Evolutionary conservation across 2,329 filamentous ascomycete genomes (phyloP).

Genomic region (Hymenotorrendiella dingleyae): DNA sequence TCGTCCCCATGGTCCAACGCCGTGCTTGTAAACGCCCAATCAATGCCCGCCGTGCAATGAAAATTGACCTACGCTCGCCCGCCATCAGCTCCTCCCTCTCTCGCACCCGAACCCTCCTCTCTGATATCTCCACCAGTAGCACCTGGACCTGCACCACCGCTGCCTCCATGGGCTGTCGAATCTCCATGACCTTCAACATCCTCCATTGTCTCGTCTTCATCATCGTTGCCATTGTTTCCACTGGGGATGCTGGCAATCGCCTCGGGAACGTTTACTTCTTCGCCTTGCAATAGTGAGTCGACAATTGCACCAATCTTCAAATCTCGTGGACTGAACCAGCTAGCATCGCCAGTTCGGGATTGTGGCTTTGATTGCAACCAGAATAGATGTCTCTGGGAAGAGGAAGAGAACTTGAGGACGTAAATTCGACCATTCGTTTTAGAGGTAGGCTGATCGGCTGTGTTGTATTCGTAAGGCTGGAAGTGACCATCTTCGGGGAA

Average conservation of each 20-base stretch:
- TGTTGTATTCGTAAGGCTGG: constrained; percentile 71
- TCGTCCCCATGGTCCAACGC: constrained; percentile 26
- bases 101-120: constrained; percentile 79
- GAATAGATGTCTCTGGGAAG: constrained; percentile 86
- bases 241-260: constrained; percentile 63
- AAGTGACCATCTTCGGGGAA: constrained; percentile 86
- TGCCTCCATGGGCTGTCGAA: constrained; percentile 51
- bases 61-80: constrained; percentile 93
- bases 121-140: constrained; percentile 88
- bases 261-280: constrained; percentile 72
- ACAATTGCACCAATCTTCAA: constrained; percentile 84
- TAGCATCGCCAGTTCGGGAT: constrained; percentile 58
- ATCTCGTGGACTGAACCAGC: constrained; percentile 80
- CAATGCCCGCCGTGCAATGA: constrained; percentile 22
- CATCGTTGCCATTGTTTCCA: constrained; percentile 51
- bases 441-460: constrained; percentile 48
- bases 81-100: constrained; percentile 92
- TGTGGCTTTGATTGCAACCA: constrained; percentile 94
- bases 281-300: constrained; percentile 76
- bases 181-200: constrained; percentile 64
- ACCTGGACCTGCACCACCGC: constrained; percentile 76
- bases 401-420: constrained; percentile 87
- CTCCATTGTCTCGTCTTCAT: constrained; percentile 74
- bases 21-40: constrained; percentile 25
- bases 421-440: constrained; percentile 87